Evolutionary conservation across 108 stramenopile species (phyloP).

Genomic region (Pseudonitzschia multiseries): DNA sequence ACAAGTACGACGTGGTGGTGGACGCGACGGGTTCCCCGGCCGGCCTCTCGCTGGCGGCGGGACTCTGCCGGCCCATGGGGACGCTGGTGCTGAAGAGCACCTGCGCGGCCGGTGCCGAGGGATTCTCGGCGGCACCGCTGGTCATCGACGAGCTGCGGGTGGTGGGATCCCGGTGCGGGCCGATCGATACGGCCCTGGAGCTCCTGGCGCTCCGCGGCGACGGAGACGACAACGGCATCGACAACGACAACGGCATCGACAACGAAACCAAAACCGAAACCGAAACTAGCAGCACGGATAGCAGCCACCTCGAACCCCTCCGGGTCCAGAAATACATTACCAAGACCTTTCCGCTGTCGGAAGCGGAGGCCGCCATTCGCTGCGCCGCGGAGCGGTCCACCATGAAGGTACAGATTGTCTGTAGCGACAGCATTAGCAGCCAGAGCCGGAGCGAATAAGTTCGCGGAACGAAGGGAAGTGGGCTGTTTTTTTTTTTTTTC

Average conservation of each 20-base stretch:
- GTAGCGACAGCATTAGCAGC: conserved; percentile 18
- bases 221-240: too few relatives aligned
- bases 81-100: conserved; percentile 70
- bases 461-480: too few relatives aligned
- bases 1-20: conserved; percentile 68
- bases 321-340: conserved; percentile 62
- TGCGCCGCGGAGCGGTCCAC: conserved; percentile 64
- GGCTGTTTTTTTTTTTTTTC: too few relatives aligned
- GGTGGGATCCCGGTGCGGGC: conserved; percentile 69
- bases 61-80: conserved; percentile 73
- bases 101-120: conserved; percentile 56
- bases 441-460: too few relatives aligned
- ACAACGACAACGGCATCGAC: too few relatives aligned
- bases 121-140: conserved; percentile 71
- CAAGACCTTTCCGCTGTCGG: conserved; percentile 60
- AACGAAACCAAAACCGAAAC: conserved; percentile 7
- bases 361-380: conserved; percentile 55
- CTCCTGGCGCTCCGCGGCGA: conserved; percentile 32
- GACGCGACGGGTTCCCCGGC: conserved; percentile 75
- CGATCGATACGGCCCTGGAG: conserved; percentile 61
- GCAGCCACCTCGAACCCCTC: conserved; percentile 25
- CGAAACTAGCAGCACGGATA: conserved; percentile 6
- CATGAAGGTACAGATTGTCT: conserved; percentile 72
- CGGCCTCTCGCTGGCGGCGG: conserved; percentile 53
- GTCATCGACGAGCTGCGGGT: conserved; percentile 79